Base-by-base conservation (phyloP, 148 eudicot genomes). In the Pharnaceum exiguum region DNA sequence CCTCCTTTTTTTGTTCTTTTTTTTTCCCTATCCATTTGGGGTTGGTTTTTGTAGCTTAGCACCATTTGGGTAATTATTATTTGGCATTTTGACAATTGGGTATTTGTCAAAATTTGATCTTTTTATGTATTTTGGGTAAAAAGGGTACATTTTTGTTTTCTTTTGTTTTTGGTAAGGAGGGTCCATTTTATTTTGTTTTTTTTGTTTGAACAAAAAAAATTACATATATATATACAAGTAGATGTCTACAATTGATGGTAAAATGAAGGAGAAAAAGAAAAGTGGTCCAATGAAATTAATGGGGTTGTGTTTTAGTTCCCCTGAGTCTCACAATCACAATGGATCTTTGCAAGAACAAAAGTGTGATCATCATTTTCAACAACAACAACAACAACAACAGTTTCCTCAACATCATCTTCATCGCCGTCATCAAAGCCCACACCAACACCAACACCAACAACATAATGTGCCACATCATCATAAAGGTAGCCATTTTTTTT, bases 231-330 rank as follows among this genome's bases (percentile, higher is more conserved):
- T 35, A 33, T 3, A 25, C 28, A 48, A 16, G 28, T 58, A 57
- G 42, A 72, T 63, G 69, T 59, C 73, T 22, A 54, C 43, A 51
- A 15, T 52, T 67, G 73, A 76, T 50, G 81, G 58, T 31, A 76
- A 72, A 51, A 68, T 72, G 73, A 76, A 71, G 23, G 51, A 65
- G 12, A 76, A 72, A 71, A 72, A 62, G 31, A 65, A 62, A 55
- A 53, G 73, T 53, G 71, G 77, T 37, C 68, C 71, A n/a, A 69
- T 68, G 51, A 73, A 71, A 65, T 60, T 71, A 19, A 85, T 85
- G 78, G 82, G 87, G 39, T 50, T 55, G 64, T 85, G 91, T 77
- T 76, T 74, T 60, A 82, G 83, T 74, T 58, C 73, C 32, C 68
- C 70, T 55, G 81, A 66, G 27, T 26, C 59, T 30, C 60, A 45